These are phyloP conservation scores for Hanseniaspora uvarum DNA, from an alignment of 1,139 yeast species.

Conservation along the genomic window DNA sequence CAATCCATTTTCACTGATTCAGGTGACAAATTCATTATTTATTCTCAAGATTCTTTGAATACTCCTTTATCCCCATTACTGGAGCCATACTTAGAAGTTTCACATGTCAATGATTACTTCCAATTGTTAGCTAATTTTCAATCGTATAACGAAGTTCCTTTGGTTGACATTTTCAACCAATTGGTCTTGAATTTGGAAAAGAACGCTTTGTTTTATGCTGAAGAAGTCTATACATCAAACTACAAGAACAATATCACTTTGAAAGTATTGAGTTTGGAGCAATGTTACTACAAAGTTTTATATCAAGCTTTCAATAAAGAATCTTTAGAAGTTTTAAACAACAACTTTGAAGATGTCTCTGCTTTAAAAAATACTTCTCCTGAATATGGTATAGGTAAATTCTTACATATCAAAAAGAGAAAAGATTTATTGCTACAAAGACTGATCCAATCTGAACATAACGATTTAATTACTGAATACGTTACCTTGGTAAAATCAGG, in stretches of 20 bases:
- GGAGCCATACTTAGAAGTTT: slow-evolving; percentile 12
- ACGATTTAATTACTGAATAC: slow-evolving; percentile 62
- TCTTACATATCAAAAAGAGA: slow-evolving; percentile 47
- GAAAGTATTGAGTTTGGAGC: slow-evolving; percentile 44
- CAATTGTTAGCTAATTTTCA: slow-evolving; percentile 16
- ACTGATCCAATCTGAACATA: slow-evolving; percentile 28
- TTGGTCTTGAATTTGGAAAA: slow-evolving; percentile 11
- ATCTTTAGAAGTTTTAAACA: slow-evolving; percentile 52
- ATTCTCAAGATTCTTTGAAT: slow-evolving; percentile 17
- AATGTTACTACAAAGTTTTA: slow-evolving; percentile 67
- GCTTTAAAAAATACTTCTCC: slow-evolving; percentile 44
- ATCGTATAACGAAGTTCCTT: slow-evolving; percentile 9
- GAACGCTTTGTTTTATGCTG: slow-evolving; percentile 10
- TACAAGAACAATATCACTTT: slow-evolving; percentile 11
- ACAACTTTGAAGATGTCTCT: slow-evolving; percentile 38
- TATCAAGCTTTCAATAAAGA: slow-evolving; percentile 48
- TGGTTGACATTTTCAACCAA: slow-evolving; percentile 13
- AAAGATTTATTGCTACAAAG: slow-evolving; percentile 24
- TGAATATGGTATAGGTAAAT: slow-evolving; percentile 80
- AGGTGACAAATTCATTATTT: slow-evolving; percentile 14
- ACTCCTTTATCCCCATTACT: slow-evolving; percentile 14
- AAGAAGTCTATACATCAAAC: slow-evolving; percentile 13
- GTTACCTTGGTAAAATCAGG: slow-evolving; percentile 38
- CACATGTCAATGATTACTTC: slow-evolving; percentile 6
- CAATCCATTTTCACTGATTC: slow-evolving; percentile 32